phyloP scores from a whole-genome alignment of 1,284 basidiomycete genomes.

The Rhodotorula mucilaginosa region DNA sequence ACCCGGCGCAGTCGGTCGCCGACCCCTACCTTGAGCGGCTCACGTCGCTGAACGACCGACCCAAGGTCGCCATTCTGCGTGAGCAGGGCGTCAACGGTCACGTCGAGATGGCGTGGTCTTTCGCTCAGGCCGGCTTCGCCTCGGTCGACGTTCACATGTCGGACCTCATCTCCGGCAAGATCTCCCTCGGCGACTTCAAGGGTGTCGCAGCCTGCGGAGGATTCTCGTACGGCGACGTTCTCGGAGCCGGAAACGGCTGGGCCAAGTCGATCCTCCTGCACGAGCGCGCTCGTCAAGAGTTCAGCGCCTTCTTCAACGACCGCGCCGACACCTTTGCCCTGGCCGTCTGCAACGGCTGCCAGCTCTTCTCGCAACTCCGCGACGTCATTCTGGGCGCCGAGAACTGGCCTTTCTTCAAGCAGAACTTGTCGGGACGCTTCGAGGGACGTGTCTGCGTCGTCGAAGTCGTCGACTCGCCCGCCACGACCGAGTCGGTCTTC shows the following conservation, averaged over 20 bases:
- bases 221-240: slow-evolving; percentile 97
- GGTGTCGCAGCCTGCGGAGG: slow-evolving; percentile 95
- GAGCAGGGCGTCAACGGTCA: slow-evolving; percentile 99
- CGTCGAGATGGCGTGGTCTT: slow-evolving; percentile 97
- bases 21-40: slow-evolving; percentile 42
- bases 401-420: slow-evolving; percentile 86
- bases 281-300: slow-evolving; percentile 67
- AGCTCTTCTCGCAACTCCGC: slow-evolving; percentile 85
- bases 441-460: slow-evolving; percentile 83
- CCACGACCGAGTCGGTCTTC: slow-evolving; percentile 65
- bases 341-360: slow-evolving; percentile 97
- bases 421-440: slow-evolving; percentile 84
- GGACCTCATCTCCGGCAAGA: slow-evolving; percentile 75
- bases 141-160: slow-evolving; percentile 98
- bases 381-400: slow-evolving; percentile 83
- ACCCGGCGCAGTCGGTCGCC: slow-evolving; percentile 48
- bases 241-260: slow-evolving; percentile 98
- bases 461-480: slow-evolving; percentile 62
- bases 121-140: slow-evolving; percentile 87
- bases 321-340: slow-evolving; percentile 80
- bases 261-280: slow-evolving; percentile 88
- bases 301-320: slow-evolving; percentile 70
- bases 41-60: slow-evolving; percentile 56
- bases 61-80: slow-evolving; percentile 89
- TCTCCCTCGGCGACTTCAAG: slow-evolving; percentile 67